Conservation (phyloP, 768 basidiomycete species). For the Xerocomellus chrysenteron region DNA sequence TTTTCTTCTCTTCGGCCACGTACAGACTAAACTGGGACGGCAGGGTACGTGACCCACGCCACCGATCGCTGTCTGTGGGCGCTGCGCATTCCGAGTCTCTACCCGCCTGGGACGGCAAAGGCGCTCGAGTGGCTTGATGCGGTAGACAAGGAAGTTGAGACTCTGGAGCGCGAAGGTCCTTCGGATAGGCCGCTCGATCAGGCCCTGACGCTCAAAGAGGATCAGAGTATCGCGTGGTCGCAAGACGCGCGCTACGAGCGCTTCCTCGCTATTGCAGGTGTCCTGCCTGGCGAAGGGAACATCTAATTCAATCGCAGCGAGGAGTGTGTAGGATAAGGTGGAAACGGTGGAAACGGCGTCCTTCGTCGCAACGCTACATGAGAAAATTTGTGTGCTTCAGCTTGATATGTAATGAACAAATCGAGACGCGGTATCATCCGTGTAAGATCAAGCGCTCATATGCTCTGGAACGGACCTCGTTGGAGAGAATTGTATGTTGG, state of each 20-base stretch:
- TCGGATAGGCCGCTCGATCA: slow-evolving; percentile 32
- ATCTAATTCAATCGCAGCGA: background rate
- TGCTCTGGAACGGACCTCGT: no score
- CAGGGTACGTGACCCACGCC: slow-evolving; percentile 71
- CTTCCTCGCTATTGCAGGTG: slow-evolving; percentile 36
- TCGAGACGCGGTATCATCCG: background rate
- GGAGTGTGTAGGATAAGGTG: background rate
- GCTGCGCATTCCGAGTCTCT: slow-evolving; percentile 50
- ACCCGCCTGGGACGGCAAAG: slow-evolving; percentile 42
- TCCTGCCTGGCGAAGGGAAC: slow-evolving; percentile 27
- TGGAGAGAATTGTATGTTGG: no score
- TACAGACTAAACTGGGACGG: background rate
- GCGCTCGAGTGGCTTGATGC: slow-evolving; percentile 57
- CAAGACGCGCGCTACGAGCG: slow-evolving; percentile 53
- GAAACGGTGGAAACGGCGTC: no score
- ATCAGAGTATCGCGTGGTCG: slow-evolving; percentile 53
- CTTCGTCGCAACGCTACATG: background rate
- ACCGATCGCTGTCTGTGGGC: slow-evolving; percentile 67
- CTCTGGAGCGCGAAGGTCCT: slow-evolving; percentile 36
- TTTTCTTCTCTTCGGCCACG: background rate
- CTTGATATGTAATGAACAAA: background rate
- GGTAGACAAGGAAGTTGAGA: slow-evolving; percentile 44
- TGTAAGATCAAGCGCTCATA: background rate
- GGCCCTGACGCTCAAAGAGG: slow-evolving; percentile 49
- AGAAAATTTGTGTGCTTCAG: background rate